These are phyloP conservation scores for Acorus calamus DNA, from an alignment of 106 monocot species.

Conservation along the genomic window DNA sequence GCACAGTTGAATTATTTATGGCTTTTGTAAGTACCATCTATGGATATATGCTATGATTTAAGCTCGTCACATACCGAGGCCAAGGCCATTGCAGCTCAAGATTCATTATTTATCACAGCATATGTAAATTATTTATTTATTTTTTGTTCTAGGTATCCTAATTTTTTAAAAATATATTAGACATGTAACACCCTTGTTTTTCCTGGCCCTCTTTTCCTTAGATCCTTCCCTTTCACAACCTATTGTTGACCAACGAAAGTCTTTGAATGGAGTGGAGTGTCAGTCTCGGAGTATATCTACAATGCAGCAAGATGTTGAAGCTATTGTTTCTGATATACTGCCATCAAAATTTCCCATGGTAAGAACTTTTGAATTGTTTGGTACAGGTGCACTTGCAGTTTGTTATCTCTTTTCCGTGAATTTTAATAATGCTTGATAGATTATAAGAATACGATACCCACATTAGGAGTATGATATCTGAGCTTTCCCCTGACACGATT, in stretches of 20 bases:
- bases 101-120: no score
- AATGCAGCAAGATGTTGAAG: slow-evolving; percentile 31
- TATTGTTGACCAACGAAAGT: slow-evolving; percentile 14
- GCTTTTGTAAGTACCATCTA: no score
- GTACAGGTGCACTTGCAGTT: no score
- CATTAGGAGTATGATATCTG: no score
- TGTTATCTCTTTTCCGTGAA: no score
- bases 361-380: background rate
- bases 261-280: background rate
- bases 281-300: slow-evolving; percentile 15
- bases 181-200: background rate
- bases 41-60: no score
- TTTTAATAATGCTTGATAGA: no score
- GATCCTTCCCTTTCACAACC: slow-evolving; percentile 56
- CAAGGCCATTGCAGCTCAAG: no score
- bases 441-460: no score
- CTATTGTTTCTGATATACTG: slow-evolving; percentile 36
- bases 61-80: no score
- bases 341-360: slow-evolving; percentile 60
- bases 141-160: background rate
- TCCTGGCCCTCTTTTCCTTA: slow-evolving; percentile 10
- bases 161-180: background rate
- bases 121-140: background rate
- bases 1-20: no score
- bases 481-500: no score